Percentiles rank a stretch among this genome's conserved stretches.
Conservation (phyloP, 2,329 filamentous ascomycete genomes). For the Sclerotinia minor region DNA sequence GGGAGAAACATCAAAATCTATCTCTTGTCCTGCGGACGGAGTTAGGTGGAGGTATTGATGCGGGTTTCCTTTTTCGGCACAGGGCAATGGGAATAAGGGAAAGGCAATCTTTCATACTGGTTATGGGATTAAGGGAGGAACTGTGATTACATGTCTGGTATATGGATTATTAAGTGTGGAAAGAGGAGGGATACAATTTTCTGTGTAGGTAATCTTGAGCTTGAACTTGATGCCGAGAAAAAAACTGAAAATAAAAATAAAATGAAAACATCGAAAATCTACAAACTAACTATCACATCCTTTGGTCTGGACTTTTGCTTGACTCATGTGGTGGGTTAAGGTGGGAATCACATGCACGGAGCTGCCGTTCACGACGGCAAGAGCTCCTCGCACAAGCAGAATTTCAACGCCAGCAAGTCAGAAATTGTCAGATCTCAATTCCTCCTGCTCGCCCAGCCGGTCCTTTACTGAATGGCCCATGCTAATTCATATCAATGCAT, state of each 20-base stretch:
- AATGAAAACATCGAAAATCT: slow-evolving; percentile 1
- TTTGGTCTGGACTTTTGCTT: background rate
- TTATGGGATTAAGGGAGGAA: background rate
- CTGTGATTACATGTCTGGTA: slow-evolving; percentile 15
- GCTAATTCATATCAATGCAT: background rate
- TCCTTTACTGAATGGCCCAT: slow-evolving; percentile 1
- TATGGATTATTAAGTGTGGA: slow-evolving; percentile 6
- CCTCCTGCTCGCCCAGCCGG: slow-evolving; percentile 8
- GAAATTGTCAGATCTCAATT: slow-evolving; percentile 1
- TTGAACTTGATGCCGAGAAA: slow-evolving; percentile 17
- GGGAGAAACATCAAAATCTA: slow-evolving; percentile 4
- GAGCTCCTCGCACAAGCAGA: background rate
- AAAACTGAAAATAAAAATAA: slow-evolving; percentile 1
- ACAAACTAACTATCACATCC: background rate
- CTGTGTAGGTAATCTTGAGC: slow-evolving; percentile 19
- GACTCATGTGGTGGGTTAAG: background rate
- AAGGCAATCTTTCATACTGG: slow-evolving; percentile 16
- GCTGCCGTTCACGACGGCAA: background rate
- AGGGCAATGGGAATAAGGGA: slow-evolving; percentile 8
- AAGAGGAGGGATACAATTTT: slow-evolving; percentile 7
- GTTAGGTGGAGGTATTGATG: slow-evolving; percentile 5
- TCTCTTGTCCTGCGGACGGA: slow-evolving; percentile 14
- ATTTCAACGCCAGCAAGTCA: background rate
- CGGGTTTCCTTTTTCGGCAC: slow-evolving; percentile 7
- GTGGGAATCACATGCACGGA: background rate